Evolutionary conservation across 2,329 filamentous ascomycete species (phyloP).

Genomic region (Xylariaceae sp.): DNA sequence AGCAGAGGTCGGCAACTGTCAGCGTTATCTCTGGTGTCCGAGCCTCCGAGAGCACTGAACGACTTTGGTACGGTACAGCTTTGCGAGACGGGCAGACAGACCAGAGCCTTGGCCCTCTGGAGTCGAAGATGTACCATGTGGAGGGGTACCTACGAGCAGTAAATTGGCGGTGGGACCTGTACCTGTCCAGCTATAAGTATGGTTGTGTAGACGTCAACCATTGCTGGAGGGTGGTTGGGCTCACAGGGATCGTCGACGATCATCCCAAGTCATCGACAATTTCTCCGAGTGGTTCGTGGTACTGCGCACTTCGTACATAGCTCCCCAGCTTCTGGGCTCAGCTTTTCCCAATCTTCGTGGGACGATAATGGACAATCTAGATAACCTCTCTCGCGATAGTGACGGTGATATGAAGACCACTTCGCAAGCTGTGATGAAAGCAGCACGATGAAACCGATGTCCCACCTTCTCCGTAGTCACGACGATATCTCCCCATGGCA

Average conservation of each 20-base stretch:
- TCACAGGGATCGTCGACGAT: slow-evolving; percentile 9
- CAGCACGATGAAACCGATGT: background rate
- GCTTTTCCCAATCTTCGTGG: slow-evolving; percentile 3
- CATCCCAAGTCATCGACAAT: slow-evolving; percentile 10
- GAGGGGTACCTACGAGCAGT: background rate
- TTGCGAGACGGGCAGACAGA: background rate
- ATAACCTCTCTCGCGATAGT: background rate
- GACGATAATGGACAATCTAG: background rate
- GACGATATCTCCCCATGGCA: no score
- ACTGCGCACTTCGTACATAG: background rate
- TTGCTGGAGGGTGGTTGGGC: slow-evolving; percentile 3
- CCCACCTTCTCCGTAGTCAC: no score
- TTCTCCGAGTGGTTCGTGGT: slow-evolving; percentile 15
- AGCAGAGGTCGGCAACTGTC: background rate
- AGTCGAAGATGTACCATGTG: background rate
- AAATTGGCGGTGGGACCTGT: slow-evolving; percentile 1
- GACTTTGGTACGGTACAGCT: background rate
- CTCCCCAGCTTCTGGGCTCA: background rate
- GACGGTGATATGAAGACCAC: background rate
- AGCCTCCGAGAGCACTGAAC: background rate
- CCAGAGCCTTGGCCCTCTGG: no score
- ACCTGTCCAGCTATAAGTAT: slow-evolving; percentile 9
- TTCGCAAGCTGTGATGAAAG: slow-evolving; percentile 7
- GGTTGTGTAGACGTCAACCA: background rate
- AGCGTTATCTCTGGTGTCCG: background rate